Percentiles rank a stretch among this genome's conserved stretches.
Conservation (phyloP, 495 filamentous ascomycete genomes). For the Trichoderma orchidacearum region DNA sequence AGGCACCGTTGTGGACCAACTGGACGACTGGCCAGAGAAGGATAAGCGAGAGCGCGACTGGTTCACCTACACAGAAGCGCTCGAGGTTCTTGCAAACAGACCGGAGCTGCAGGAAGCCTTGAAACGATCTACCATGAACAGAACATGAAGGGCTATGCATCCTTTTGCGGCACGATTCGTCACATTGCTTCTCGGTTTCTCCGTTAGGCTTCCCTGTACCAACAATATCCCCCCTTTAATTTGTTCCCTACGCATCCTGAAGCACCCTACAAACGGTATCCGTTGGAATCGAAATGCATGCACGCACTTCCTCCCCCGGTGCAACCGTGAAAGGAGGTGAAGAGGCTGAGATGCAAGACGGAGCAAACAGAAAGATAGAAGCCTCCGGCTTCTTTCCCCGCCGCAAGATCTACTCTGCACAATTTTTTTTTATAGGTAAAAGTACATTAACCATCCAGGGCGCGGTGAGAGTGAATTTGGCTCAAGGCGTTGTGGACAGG, state of each 20-base stretch:
- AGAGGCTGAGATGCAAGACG: neutral
- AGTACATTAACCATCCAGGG: neutral
- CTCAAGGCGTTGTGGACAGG: constrained; percentile 21
- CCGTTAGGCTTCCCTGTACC: neutral
- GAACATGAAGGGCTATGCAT: neutral
- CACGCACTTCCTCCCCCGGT: too few relatives aligned
- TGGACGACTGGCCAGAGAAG: constrained; percentile 84
- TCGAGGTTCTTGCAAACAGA: constrained; percentile 54
- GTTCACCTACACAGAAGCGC: constrained; percentile 76
- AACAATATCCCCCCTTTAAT: neutral
- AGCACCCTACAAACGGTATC: constrained; percentile 3
- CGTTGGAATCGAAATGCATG: too few relatives aligned
- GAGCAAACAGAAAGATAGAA: constrained; percentile 4
- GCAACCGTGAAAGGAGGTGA: constrained; percentile 2
- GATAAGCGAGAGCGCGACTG: constrained; percentile 81
- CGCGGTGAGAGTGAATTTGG: constrained; percentile 15
- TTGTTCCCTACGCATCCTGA: too few relatives aligned
- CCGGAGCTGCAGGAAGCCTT: constrained; percentile 84
- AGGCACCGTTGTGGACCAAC: constrained; percentile 67
- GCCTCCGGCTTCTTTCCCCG: neutral
- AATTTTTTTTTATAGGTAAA: neutral
- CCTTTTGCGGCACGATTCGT: too few relatives aligned
- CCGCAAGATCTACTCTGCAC: neutral
- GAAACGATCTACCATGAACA: constrained; percentile 60
- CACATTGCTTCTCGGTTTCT: neutral